Percentiles rank a stretch among this genome's conserved stretches.
Conservation (phyloP, 1,284 basidiomycete species). For the Tremellales sp. region DNA sequence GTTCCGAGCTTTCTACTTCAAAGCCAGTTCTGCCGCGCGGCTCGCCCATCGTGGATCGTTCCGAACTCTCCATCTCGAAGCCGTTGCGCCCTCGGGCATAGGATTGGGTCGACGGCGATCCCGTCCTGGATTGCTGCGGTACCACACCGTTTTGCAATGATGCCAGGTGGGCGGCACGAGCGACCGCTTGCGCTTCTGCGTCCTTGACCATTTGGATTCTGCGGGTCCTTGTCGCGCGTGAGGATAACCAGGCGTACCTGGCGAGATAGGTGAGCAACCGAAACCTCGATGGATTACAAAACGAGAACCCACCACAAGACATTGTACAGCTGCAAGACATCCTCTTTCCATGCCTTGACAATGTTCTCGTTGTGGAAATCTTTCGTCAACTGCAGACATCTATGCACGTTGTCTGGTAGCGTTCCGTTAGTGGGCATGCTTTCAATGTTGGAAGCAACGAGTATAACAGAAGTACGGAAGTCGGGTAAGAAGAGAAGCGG, state of each 20-base stretch:
- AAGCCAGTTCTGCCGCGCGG: not conserved
- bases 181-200: conserved; percentile 14
- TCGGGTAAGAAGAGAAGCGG: no score
- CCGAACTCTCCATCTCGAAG: no score
- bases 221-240: conserved; percentile 29
- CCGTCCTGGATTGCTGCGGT: no score
- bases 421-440: no score
- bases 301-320: conserved; percentile 79
- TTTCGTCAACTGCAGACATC: conserved; percentile 75
- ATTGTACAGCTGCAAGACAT: conserved; percentile 81
- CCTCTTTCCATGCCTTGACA: conserved; percentile 84
- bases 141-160: conserved; percentile 17
- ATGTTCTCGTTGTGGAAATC: conserved; percentile 89
- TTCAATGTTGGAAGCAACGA: no score
- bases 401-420: conserved; percentile 80
- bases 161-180: conserved; percentile 15
- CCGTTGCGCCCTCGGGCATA: no score
- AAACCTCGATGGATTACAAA: no score
- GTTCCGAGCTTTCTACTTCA: not conserved
- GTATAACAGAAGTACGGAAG: no score
- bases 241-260: conserved; percentile 44
- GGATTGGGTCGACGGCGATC: no score
- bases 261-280: conserved; percentile 1
- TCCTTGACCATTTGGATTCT: conserved; percentile 19
- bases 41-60: no score